Percentiles rank a stretch among this genome's conserved stretches.
These are phyloP conservation scores for Penicillium vulpinum DNA, from an alignment of 2,329 filamentous ascomycete species.

Conservation along the genomic window DNA sequence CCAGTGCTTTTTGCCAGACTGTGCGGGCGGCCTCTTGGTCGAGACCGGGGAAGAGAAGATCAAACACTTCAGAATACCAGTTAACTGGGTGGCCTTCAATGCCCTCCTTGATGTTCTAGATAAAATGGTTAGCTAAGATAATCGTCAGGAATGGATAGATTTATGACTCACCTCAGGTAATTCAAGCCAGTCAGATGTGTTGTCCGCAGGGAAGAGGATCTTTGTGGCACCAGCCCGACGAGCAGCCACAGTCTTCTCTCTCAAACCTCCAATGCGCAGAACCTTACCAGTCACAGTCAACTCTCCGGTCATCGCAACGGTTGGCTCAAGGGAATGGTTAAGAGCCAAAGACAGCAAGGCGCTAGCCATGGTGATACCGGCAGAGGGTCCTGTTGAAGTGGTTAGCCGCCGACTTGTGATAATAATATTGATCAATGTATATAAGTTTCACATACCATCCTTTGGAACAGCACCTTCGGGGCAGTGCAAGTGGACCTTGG, in stretches of 20 bases:
- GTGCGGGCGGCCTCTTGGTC: slow-evolving; percentile 72
- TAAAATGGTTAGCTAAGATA: slow-evolving; percentile 19
- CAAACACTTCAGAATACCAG: slow-evolving; percentile 94
- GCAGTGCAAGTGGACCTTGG: slow-evolving; percentile 91
- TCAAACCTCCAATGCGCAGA: slow-evolving; percentile 84
- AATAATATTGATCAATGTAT: slow-evolving; percentile 5
- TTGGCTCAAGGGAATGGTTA: slow-evolving; percentile 74
- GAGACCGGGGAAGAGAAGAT: slow-evolving; percentile 81
- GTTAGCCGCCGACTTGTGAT: slow-evolving; percentile 11
- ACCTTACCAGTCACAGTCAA: slow-evolving; percentile 97
- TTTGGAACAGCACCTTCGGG: slow-evolving; percentile 95
- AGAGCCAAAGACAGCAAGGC: slow-evolving; percentile 83
- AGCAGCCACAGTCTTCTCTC: slow-evolving; percentile 97
- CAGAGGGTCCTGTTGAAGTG: slow-evolving; percentile 62
- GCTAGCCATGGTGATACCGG: slow-evolving; percentile 98
- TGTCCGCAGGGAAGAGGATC: slow-evolving; percentile 93
- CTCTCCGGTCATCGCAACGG: slow-evolving; percentile 96
- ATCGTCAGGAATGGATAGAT: not conserved
- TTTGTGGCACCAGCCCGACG: slow-evolving; percentile 87
- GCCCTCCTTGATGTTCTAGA: slow-evolving; percentile 94
- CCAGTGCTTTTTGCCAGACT: slow-evolving; percentile 66
- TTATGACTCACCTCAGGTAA: slow-evolving; percentile 77
- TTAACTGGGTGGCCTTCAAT: slow-evolving; percentile 86
- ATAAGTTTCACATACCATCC: slow-evolving; percentile 59
- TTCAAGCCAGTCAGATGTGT: slow-evolving; percentile 95